Conservation (phyloP, 352 stramenopile species). For the Phytophthora europaea region DNA sequence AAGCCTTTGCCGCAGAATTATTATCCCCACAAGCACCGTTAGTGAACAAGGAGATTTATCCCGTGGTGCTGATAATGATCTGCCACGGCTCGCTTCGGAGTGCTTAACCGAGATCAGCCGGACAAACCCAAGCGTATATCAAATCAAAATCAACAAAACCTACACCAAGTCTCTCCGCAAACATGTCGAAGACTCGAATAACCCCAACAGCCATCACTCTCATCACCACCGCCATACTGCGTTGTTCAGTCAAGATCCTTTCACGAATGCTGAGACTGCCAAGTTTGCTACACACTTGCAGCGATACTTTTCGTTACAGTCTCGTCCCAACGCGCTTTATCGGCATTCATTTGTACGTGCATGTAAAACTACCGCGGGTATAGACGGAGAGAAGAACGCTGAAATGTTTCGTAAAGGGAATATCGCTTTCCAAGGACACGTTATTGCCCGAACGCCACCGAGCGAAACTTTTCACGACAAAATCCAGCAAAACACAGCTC, state of each 20-base stretch:
- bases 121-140: neutral
- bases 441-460: conserved; percentile 34
- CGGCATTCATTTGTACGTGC: conserved; percentile 52
- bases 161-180: conserved; percentile 8
- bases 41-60: neutral
- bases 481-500: conserved; percentile 34
- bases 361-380: neutral
- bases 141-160: conserved; percentile 1
- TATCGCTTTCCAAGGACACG: conserved; percentile 55
- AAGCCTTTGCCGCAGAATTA: conserved; percentile 21
- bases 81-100: conserved; percentile 25
- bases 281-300: conserved; percentile 19
- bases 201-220: conserved; percentile 13
- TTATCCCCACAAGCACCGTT: neutral
- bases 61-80: neutral
- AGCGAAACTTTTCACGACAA: conserved; percentile 39
- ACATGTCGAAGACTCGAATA: conserved; percentile 13
- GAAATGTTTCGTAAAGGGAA: conserved; percentile 62
- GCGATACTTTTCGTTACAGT: conserved; percentile 47
- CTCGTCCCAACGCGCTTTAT: conserved; percentile 56
- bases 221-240: conserved; percentile 30
- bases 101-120: conserved; percentile 28
- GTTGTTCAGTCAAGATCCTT: conserved; percentile 38
- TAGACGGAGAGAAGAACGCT: neutral
- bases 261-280: conserved; percentile 26